phyloP scores from a whole-genome alignment of 139 green algal species.

The Zygnema circumcarinatum region DNA sequence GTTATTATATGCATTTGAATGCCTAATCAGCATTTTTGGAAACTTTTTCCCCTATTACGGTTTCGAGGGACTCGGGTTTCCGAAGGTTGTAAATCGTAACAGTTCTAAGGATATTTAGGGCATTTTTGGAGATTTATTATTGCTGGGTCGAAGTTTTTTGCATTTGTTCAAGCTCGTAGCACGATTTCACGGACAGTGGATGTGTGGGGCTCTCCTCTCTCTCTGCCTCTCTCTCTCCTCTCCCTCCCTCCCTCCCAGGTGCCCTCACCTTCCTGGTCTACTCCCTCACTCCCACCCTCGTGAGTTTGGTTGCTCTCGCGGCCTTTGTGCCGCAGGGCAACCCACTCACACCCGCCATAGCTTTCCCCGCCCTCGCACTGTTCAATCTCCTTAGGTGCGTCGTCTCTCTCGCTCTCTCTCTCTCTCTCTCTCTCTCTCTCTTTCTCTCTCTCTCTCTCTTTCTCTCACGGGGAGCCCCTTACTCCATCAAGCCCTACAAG shows the following conservation, averaged over 20 bases:
- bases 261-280: constrained; percentile 33
- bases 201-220: no score
- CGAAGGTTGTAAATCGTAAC: no score
- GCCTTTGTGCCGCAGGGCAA: constrained; percentile 73
- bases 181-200: no score
- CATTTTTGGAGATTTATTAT: no score
- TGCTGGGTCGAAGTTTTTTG: no score
- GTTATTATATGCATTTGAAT: no score
- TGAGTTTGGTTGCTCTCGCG: constrained; percentile 80
- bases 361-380: constrained; percentile 87
- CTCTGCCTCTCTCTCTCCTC: background rate
- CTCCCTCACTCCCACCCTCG: constrained; percentile 51
- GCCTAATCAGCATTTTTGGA: no score
- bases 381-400: constrained; percentile 86
- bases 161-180: no score
- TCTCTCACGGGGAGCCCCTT: background rate
- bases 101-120: no score
- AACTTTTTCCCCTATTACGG: no score
- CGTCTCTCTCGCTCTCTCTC: background rate
- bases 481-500: no score
- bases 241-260: constrained; percentile 13
- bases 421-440: background rate
- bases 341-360: constrained; percentile 66
- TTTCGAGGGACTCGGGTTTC: no score
- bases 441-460: background rate